A percentile compares a stretch with the other conserved stretches of the same genome.
phyloP scores from a whole-genome alignment of 2,329 filamentous ascomycete species.

The Beauveria medogensis region DNA sequence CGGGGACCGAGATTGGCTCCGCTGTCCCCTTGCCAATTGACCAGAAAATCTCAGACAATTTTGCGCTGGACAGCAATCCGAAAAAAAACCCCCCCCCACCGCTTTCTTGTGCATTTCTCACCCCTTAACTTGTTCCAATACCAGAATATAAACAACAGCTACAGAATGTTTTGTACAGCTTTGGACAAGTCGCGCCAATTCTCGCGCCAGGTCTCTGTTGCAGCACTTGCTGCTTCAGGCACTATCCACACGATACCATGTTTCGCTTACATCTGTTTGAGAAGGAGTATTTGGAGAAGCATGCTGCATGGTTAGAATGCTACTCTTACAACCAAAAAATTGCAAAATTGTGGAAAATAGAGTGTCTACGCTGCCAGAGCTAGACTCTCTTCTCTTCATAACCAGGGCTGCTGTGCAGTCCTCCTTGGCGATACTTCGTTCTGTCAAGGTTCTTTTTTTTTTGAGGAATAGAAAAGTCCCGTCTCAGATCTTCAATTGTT shows the following conservation, averaged over 20 bases:
- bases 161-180: conserved; percentile 5
- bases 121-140: not conserved
- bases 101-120: not conserved
- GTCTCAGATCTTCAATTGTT: conserved; percentile 19
- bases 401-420: conserved; percentile 27
- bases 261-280: conserved; percentile 14
- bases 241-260: conserved; percentile 5
- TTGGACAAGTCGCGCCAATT: not conserved
- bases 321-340: conserved; percentile 1
- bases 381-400: not conserved
- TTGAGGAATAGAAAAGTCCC: conserved; percentile 31
- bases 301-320: conserved; percentile 9
- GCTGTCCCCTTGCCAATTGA: not conserved
- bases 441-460: conserved; percentile 21
- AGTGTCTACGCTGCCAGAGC: not conserved
- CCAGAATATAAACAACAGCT: conserved; percentile 1
- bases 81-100: conserved; percentile 7
- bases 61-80: conserved; percentile 4
- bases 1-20: conserved; percentile 5
- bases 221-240: not conserved
- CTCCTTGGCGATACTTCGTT: conserved; percentile 24
- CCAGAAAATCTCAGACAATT: conserved; percentile 1
- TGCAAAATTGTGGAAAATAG: not conserved
- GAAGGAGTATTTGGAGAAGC: conserved; percentile 12
- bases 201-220: not conserved